These are phyloP conservation scores for Domatiomyces catenatus DNA, from an alignment of 2,329 filamentous ascomycete species.

Conservation along the genomic window DNA sequence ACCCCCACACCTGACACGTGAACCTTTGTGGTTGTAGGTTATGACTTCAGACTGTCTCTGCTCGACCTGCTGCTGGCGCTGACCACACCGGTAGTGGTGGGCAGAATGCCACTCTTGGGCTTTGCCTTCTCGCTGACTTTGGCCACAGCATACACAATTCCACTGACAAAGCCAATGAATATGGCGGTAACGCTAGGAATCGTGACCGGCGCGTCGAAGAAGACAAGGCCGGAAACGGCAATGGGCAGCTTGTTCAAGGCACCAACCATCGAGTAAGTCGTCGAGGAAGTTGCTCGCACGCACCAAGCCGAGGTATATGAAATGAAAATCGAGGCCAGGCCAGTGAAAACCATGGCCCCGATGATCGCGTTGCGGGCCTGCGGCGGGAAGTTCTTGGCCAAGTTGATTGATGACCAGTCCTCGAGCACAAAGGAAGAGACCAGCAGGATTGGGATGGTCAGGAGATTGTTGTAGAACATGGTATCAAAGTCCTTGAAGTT, in stretches of 20 bases:
- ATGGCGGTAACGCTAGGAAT: conserved; percentile 87
- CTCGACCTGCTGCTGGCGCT: conserved; percentile 86
- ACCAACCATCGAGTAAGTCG: conserved; percentile 97
- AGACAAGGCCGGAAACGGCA: conserved; percentile 77
- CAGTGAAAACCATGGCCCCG: conserved; percentile 83
- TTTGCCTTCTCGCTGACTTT: conserved; percentile 65
- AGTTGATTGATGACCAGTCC: conserved; percentile 79
- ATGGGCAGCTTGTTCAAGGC: conserved; percentile 96
- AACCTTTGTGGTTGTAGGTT: conserved; percentile 9
- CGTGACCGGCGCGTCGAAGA: conserved; percentile 89
- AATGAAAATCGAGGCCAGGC: conserved; percentile 86
- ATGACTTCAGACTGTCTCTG: conserved; percentile 67
- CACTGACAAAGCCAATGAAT: conserved; percentile 75
- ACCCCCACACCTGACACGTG: neutral
- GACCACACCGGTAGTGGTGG: conserved; percentile 50
- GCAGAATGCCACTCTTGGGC: conserved; percentile 52
- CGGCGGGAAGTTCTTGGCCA: conserved; percentile 75
- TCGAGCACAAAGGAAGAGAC: conserved; percentile 68
- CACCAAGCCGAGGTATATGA: conserved; percentile 99
- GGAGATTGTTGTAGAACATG: conserved; percentile 99
- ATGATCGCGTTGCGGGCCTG: conserved; percentile 65
- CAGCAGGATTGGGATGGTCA: conserved; percentile 85
- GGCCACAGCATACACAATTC: conserved; percentile 75
- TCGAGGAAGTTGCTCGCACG: conserved; percentile 90
- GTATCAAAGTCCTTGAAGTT: conserved; percentile 99